Base-by-base conservation (phyloP, 75 land plant species). In the Cryptomeria japonica region DNA sequence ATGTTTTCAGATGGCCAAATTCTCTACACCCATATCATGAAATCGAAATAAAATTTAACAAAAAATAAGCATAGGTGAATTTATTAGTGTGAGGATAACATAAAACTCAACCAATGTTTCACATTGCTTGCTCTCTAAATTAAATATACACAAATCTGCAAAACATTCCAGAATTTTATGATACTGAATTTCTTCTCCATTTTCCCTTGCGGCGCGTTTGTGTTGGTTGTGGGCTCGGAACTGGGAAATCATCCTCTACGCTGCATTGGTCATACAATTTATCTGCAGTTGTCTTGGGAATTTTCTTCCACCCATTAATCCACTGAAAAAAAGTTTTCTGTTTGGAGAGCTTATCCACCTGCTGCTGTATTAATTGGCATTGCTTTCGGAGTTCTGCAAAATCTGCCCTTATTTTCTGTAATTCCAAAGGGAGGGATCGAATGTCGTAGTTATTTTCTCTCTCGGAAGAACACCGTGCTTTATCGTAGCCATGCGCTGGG, bases 301-400 rank as follows among this genome's bases (percentile, higher is more conserved):
- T 13, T 14, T 51, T 51, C 55, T 51, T 51, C 55, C 55, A 51
- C 55, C 51, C 51, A 47, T 47, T 47, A 47, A 10, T 9, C 51
- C 55, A 51, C 16, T 13, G 0, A 2, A 51, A 51, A 14, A 51
- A 13, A 12, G 14, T 51, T 51, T 13, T 51, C 55, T 51, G 55
- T 87, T 89, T 90, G 85, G 34, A 10, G 10, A 90, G 34, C 86
- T 80, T 91, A 46, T 93, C 94, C 32, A 95, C 68, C 79, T 92
- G 92, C 31, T 28, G 86, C 73, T 95, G 93, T 89, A 95, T 76
- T 6, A 46, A 3, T 2, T 61, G 85, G 86, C 90, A 91, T 31
- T 89, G 91, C 49, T 68, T 85, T 53, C 93, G 95, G 15, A 95
- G 91, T 89, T 93, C 89, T 3, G 55, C 19, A 18, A 95, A 91